Percentiles rank a stretch among this genome's conserved stretches.
phyloP scores from a whole-genome alignment of 805 yeast genomes.

The Kregervanrija fluxuum region DNA sequence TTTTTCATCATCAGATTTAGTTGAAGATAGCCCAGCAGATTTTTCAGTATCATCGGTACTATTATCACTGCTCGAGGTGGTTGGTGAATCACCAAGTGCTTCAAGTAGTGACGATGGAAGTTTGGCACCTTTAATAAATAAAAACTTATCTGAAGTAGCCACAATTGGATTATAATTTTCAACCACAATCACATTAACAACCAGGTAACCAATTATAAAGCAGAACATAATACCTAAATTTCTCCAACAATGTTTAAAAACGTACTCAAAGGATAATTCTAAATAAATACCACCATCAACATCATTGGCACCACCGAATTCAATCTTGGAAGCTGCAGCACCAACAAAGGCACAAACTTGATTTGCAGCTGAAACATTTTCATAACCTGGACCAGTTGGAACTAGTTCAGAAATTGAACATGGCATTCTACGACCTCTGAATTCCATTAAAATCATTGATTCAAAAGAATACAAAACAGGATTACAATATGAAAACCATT shows the following conservation, averaged over 20 bases:
- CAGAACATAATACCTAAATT: conserved; percentile 53
- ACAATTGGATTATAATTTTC: conserved; percentile 26
- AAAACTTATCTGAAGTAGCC: conserved; percentile 28
- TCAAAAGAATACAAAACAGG: conserved; percentile 46
- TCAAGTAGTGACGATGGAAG: conserved; percentile 22
- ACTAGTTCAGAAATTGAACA: conserved; percentile 37
- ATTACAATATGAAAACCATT: conserved; percentile 46
- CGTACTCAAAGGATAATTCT: conserved; percentile 39
- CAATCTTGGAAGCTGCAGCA: conserved; percentile 26
- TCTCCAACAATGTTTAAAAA: conserved; percentile 65
- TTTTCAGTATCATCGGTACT: conserved; percentile 3
- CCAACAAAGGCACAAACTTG: conserved; percentile 50
- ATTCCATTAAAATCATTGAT: conserved; percentile 50
- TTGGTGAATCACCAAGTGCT: conserved; percentile 20
- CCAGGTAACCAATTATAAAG: conserved; percentile 34
- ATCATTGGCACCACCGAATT: conserved; percentile 20
- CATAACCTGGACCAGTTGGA: conserved; percentile 53
- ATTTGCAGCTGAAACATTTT: conserved; percentile 27
- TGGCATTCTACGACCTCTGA: conserved; percentile 43
- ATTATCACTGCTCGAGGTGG: conserved; percentile 7
- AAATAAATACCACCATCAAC: conserved; percentile 50
- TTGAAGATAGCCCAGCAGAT: background rate
- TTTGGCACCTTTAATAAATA: conserved; percentile 23
- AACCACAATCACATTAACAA: conserved; percentile 20
- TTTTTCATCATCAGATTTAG: conserved; percentile 23